Evolutionary conservation across 2,329 filamentous ascomycete species (phyloP).

Genomic region (Phaeosphaeria sp.): DNA sequence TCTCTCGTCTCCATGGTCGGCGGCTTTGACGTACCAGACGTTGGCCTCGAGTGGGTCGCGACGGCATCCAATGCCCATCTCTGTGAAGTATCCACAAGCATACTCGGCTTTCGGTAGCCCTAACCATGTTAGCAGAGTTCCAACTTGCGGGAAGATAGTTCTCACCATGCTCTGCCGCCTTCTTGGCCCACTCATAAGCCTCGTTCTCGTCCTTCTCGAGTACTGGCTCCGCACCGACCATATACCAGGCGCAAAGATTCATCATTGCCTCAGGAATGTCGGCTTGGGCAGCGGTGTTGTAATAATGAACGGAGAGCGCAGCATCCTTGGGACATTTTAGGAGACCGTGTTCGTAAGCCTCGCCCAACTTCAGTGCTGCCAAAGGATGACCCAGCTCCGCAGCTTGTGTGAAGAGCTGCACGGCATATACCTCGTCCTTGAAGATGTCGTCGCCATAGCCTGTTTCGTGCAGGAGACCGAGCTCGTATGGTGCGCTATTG

Average conservation of each 20-base stretch:
- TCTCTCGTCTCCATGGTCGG: conserved; percentile 87
- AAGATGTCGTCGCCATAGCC: conserved; percentile 97
- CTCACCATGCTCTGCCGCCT: conserved; percentile 85
- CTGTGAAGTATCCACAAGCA: conserved; percentile 94
- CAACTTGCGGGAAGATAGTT: not conserved
- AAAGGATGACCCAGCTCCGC: conserved; percentile 90
- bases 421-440: conserved; percentile 86
- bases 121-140: conserved; percentile 43
- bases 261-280: conserved; percentile 93
- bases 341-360: conserved; percentile 93
- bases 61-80: conserved; percentile 96
- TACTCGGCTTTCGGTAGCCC: conserved; percentile 80
- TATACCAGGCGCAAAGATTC: conserved; percentile 98
- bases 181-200: conserved; percentile 93
- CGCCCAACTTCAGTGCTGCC: conserved; percentile 87
- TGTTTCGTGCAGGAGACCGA: conserved; percentile 85
- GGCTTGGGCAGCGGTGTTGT: conserved; percentile 86
- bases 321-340: conserved; percentile 89
- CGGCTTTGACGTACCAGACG: conserved; percentile 96
- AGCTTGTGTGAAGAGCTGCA: conserved; percentile 91
- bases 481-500: conserved; percentile 89
- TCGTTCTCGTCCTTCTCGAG: conserved; percentile 95
- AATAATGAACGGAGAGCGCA: conserved; percentile 94
- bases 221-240: conserved; percentile 90
- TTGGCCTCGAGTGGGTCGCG: conserved; percentile 96